These are phyloP conservation scores for Pseudocercospora fijiensis DNA, from an alignment of 2,329 filamentous ascomycete genomes.

Conservation along the genomic window DNA sequence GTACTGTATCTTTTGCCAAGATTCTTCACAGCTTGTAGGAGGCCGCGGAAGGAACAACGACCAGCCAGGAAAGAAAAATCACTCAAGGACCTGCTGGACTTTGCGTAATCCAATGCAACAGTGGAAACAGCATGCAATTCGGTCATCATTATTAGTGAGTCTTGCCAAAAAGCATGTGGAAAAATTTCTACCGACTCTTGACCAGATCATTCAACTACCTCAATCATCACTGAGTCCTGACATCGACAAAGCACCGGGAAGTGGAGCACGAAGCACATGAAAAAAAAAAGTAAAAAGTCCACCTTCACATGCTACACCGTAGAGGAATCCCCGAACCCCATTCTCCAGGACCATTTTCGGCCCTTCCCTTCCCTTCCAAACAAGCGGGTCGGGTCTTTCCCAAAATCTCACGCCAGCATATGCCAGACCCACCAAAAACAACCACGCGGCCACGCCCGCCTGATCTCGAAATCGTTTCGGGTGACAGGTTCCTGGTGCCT, in stretches of 20 bases:
- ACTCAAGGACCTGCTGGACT: too few relatives aligned
- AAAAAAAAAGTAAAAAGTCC: neutral
- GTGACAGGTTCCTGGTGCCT: neutral
- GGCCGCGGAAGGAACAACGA: too few relatives aligned
- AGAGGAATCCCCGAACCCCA: neutral
- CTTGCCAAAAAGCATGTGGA: too few relatives aligned
- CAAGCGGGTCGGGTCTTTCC: neutral
- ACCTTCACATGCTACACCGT: neutral
- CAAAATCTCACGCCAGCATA: constrained; percentile 1
- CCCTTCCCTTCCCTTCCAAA: neutral
- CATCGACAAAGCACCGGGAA: neutral
- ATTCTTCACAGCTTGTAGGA: too few relatives aligned
- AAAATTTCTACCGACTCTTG: too few relatives aligned
- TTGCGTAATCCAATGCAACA: too few relatives aligned
- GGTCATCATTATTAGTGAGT: too few relatives aligned
- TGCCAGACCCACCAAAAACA: neutral
- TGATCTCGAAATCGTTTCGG: neutral
- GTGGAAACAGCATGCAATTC: too few relatives aligned
- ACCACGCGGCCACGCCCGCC: too few relatives aligned
- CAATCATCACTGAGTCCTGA: neutral
- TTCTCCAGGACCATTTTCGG: neutral
- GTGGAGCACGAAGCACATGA: neutral
- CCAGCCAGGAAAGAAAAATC: too few relatives aligned
- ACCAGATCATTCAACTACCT: neutral
- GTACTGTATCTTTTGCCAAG: too few relatives aligned